phyloP scores from a whole-genome alignment of 345 rosid genomes.

The Hibiscus tridactylites region DNA sequence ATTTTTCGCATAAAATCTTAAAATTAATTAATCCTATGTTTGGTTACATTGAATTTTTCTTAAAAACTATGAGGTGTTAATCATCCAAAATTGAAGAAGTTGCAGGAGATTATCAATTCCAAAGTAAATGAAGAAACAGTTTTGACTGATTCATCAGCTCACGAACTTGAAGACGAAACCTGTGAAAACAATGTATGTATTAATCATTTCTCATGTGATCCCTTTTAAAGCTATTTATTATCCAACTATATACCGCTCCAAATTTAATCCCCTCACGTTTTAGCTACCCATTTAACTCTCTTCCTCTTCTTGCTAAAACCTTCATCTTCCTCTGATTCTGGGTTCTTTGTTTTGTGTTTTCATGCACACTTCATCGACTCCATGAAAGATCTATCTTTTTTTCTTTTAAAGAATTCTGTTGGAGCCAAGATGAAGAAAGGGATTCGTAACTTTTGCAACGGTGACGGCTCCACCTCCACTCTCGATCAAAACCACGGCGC shows the following conservation, averaged over 20 bases:
- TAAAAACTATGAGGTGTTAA: not conserved
- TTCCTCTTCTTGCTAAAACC: not conserved
- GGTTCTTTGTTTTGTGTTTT: not conserved
- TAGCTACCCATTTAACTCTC: not conserved
- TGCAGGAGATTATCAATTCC: not conserved
- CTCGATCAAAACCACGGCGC: conserved; percentile 34
- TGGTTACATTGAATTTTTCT: not conserved
- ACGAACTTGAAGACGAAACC: not conserved
- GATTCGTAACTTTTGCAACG: conserved; percentile 49
- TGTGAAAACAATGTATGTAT: not conserved
- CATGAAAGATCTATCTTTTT: conserved; percentile 67
- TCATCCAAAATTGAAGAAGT: not conserved
- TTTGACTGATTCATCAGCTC: not conserved
- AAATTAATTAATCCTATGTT: too few relatives aligned
- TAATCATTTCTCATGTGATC: conserved; percentile 2
- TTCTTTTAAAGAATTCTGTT: conserved; percentile 53
- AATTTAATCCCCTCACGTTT: conserved; percentile 6
- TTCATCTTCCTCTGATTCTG: not conserved
- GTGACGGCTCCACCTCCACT: conserved; percentile 64
- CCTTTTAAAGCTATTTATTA: conserved; percentile 6
- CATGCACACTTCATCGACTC: not conserved
- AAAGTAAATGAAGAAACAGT: not conserved
- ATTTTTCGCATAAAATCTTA: too few relatives aligned
- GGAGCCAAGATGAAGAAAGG: conserved; percentile 67
- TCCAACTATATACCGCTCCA: conserved; percentile 9